Conservation (phyloP, 208 protist species). For the Trypanosoma rangeli region DNA sequence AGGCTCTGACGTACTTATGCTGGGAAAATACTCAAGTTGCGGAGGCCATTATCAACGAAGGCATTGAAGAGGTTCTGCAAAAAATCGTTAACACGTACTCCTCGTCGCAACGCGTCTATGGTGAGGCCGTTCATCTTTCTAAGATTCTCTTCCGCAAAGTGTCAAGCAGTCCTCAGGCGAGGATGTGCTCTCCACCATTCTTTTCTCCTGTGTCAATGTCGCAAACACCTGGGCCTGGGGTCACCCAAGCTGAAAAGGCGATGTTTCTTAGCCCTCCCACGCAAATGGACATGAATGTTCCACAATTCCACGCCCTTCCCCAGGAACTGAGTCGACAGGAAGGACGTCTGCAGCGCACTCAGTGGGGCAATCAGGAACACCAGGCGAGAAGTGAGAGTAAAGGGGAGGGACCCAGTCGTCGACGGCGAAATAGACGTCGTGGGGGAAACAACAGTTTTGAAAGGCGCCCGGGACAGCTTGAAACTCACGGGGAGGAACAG, state of each 20-base stretch:
- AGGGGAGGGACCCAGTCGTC: slow-evolving; percentile 10
- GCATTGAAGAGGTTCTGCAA: slow-evolving; percentile 77
- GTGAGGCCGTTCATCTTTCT: slow-evolving; percentile 86
- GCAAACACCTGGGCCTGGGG: slow-evolving; percentile 46
- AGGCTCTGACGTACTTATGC: slow-evolving; percentile 92
- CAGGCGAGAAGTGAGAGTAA: slow-evolving; percentile 22
- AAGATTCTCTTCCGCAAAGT: slow-evolving; percentile 91
- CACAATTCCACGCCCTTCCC: slow-evolving; percentile 23
- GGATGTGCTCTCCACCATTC: slow-evolving; percentile 70
- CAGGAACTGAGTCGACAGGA: slow-evolving; percentile 26
- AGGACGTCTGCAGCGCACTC: slow-evolving; percentile 21
- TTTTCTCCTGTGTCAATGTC: slow-evolving; percentile 75
- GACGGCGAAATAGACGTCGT: slow-evolving; percentile 24
- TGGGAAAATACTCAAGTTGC: slow-evolving; percentile 89
- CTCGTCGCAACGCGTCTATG: slow-evolving; percentile 67
- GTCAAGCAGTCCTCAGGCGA: slow-evolving; percentile 54
- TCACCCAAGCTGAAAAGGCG: slow-evolving; percentile 17
- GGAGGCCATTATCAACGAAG: slow-evolving; percentile 81
- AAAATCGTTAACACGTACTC: slow-evolving; percentile 69
- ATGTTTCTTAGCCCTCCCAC: slow-evolving; percentile 56
- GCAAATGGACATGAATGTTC: slow-evolving; percentile 31
- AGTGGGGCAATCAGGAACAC: slow-evolving; percentile 14
- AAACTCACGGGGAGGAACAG: slow-evolving; percentile 17
- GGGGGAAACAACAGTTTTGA: slow-evolving; percentile 38
- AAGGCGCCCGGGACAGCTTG: slow-evolving; percentile 25